Conservation (phyloP, 306 rosid genomes). For the Senna siamea region DNA sequence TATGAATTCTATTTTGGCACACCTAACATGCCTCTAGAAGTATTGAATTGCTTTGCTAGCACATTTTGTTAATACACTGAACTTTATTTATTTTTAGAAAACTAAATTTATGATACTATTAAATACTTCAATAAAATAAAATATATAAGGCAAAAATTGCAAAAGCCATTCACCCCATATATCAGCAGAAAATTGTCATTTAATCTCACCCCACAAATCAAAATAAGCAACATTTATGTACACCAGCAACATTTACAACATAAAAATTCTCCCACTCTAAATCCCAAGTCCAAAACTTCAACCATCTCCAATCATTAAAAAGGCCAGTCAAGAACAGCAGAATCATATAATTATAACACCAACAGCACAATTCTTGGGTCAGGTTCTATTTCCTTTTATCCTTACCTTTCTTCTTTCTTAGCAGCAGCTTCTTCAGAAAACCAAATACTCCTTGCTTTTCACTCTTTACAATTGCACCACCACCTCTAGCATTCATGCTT, state of each 20-base stretch:
- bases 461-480: conserved; percentile 51
- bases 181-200: background rate
- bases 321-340: conserved; percentile 25
- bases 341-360: background rate
- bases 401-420: conserved; percentile 58
- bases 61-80: too few relatives aligned
- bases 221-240: conserved; percentile 37
- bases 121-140: too few relatives aligned
- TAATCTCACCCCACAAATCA: conserved; percentile 31
- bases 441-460: conserved; percentile 62
- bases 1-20: too few relatives aligned
- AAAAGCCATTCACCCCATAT: conserved; percentile 20
- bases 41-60: too few relatives aligned
- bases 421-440: conserved; percentile 64
- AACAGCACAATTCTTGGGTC: background rate
- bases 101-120: background rate
- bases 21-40: too few relatives aligned
- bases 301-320: conserved; percentile 34
- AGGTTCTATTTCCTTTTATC: conserved; percentile 39
- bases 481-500: conserved; percentile 33
- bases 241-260: conserved; percentile 42
- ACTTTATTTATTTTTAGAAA: background rate
- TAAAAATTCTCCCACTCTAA: conserved; percentile 30
- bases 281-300: conserved; percentile 31
- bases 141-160: background rate